phyloP scores from a whole-genome alignment of 331 rosid genomes.

The Saraca asoca region DNA sequence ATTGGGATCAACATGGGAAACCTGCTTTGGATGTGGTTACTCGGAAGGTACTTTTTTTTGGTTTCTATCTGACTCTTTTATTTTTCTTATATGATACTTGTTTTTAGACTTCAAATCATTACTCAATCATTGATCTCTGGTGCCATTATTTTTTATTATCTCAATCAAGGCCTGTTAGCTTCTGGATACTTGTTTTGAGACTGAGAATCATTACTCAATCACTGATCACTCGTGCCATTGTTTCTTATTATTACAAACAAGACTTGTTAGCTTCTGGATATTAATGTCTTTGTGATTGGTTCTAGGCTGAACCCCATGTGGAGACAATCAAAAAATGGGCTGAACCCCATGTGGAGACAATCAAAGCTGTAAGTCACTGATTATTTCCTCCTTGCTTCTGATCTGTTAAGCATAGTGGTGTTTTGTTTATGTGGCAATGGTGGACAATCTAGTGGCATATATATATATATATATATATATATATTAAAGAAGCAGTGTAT shows the following conservation, averaged over 20 bases:
- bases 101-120: slow-evolving; percentile 2
- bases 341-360: slow-evolving; percentile 70
- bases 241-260: slow-evolving; percentile 21
- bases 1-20: slow-evolving; percentile 78
- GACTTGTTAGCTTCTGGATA: slow-evolving; percentile 18
- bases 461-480: no score
- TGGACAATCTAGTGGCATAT: slow-evolving; percentile 3
- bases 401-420: slow-evolving; percentile 28
- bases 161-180: no score
- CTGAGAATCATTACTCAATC: background rate
- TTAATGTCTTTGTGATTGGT: slow-evolving; percentile 31
- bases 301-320: slow-evolving; percentile 74
- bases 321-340: slow-evolving; percentile 77
- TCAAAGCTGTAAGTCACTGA: slow-evolving; percentile 64
- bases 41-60: slow-evolving; percentile 59
- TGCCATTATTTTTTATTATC: no score
- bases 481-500: background rate
- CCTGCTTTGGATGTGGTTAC: slow-evolving; percentile 58
- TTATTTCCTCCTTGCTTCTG: slow-evolving; percentile 28
- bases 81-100: slow-evolving; percentile 18
- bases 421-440: background rate
- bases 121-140: no score
- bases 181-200: no score
- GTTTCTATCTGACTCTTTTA: slow-evolving; percentile 20
- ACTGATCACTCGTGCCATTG: slow-evolving; percentile 25